These are phyloP conservation scores for Pleurotus ostreatus DNA, from an alignment of 768 basidiomycete species.

Conservation along the genomic window DNA sequence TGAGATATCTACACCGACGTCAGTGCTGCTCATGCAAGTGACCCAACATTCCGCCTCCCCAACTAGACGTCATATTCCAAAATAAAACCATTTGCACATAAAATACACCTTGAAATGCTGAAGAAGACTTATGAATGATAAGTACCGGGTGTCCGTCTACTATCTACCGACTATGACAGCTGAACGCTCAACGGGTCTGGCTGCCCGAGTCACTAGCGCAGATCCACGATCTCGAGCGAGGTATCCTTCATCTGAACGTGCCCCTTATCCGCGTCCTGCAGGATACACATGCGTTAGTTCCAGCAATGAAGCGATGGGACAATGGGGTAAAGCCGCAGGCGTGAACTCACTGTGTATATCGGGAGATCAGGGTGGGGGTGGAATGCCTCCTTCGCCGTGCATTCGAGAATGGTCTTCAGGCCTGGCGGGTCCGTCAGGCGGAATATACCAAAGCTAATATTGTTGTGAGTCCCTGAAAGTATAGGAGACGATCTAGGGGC, in stretches of 20 bases:
- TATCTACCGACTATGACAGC: too few relatives aligned
- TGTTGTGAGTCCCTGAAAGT: constrained; percentile 6
- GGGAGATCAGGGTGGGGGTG: constrained; percentile 83
- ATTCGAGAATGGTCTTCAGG: constrained; percentile 63
- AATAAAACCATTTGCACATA: too few relatives aligned
- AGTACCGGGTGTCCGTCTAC: too few relatives aligned
- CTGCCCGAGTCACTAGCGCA: constrained; percentile 34
- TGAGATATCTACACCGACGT: too few relatives aligned
- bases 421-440: constrained; percentile 88
- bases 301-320: neutral
- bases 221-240: constrained; percentile 78
- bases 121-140: too few relatives aligned
- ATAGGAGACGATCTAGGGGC: neutral
- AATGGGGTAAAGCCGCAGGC: neutral
- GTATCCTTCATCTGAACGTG: constrained; percentile 78
- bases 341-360: constrained; percentile 73
- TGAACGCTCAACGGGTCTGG: too few relatives aligned
- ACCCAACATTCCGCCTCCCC: too few relatives aligned
- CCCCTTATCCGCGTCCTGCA: constrained; percentile 78
- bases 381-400: constrained; percentile 71
- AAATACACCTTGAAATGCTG: too few relatives aligned
- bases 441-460: constrained; percentile 76
- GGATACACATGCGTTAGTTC: neutral
- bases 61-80: too few relatives aligned
- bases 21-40: too few relatives aligned